Percentiles rank a stretch among this genome's conserved stretches.
These are phyloP conservation scores for Pichia exigua DNA, from an alignment of 805 yeast species.

Conservation along the genomic window DNA sequence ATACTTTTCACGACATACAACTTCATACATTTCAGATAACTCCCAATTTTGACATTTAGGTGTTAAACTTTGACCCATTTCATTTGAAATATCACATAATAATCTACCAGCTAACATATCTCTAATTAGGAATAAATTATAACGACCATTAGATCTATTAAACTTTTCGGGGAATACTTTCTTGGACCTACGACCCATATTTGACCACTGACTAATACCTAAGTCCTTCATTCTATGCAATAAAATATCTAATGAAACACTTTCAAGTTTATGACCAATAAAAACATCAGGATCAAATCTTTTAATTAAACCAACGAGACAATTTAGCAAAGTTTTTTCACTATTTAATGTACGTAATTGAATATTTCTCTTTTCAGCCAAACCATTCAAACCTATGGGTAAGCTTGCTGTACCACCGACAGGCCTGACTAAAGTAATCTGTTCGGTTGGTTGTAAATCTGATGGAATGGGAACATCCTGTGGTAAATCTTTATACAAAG, in stretches of 20 bases:
- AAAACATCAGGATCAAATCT: constrained; percentile 84
- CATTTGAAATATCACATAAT: constrained; percentile 88
- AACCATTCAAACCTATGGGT: constrained; percentile 68
- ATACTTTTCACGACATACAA: constrained; percentile 61
- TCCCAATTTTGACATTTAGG: constrained; percentile 93
- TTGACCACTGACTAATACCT: constrained; percentile 67
- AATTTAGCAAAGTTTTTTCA: constrained; percentile 67
- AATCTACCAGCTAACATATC: constrained; percentile 81
- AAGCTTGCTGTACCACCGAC: constrained; percentile 49
- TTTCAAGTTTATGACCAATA: constrained; percentile 81
- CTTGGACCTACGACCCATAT: constrained; percentile 75
- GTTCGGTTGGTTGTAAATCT: constrained; percentile 48
- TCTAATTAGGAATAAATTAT: constrained; percentile 41
- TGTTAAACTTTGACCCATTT: constrained; percentile 88
- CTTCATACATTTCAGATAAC: constrained; percentile 79
- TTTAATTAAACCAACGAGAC: constrained; percentile 64
- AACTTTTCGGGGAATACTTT: constrained; percentile 71
- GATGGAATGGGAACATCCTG: constrained; percentile 72
- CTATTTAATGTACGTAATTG: constrained; percentile 53
- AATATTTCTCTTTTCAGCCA: constrained; percentile 48
- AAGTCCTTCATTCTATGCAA: constrained; percentile 74
- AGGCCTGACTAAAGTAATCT: constrained; percentile 75
- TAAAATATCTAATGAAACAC: constrained; percentile 67
- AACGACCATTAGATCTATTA: constrained; percentile 46
- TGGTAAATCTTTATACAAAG: constrained; percentile 60